These are phyloP conservation scores for Chalciporus pseudorubinellus DNA, from an alignment of 768 basidiomycete genomes.

Conservation along the genomic window DNA sequence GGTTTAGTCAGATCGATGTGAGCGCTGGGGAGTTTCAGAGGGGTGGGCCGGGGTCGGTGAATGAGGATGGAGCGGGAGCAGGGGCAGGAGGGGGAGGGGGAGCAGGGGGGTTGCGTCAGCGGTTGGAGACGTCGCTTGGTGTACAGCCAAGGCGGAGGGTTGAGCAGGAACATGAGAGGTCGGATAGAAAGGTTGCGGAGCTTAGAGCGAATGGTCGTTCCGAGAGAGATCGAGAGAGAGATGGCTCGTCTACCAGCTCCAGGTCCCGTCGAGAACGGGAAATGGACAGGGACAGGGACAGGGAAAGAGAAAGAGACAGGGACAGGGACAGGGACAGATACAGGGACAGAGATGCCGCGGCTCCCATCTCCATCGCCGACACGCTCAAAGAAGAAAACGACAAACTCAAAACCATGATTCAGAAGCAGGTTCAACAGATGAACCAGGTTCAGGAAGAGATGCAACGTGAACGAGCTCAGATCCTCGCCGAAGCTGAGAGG, in stretches of 20 bases:
- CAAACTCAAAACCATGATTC: constrained; percentile 19
- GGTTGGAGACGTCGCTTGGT: constrained; percentile 12
- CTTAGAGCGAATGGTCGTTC: constrained; percentile 4
- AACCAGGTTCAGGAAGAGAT: constrained; percentile 8
- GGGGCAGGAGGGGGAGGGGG: neutral
- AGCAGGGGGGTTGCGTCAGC: constrained; percentile 9
- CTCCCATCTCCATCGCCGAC: neutral
- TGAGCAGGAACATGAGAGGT: constrained; percentile 17
- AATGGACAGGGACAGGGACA: constrained; percentile 10
- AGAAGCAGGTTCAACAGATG: constrained; percentile 18
- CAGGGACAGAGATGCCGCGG: neutral
- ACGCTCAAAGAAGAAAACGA: constrained; percentile 24
- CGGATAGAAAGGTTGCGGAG: constrained; percentile 23
- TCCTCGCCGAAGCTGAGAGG: constrained; percentile 9
- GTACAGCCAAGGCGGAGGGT: constrained; percentile 17
- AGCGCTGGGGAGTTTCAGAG: neutral
- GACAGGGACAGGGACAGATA: constrained; percentile 19
- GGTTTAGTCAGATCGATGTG: constrained; percentile 20
- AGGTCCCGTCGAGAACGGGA: constrained; percentile 12
- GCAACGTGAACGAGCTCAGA: constrained; percentile 11
- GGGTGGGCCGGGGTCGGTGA: neutral
- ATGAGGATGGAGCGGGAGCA: neutral
- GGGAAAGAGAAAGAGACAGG: constrained; percentile 12
- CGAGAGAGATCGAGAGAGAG: neutral
- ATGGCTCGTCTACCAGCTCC: neutral